A percentile compares a stretch with the other conserved stretches of the same genome.
Evolutionary conservation across 768 basidiomycete genomes (phyloP).

Genomic region (Termitomyces sp.): DNA sequence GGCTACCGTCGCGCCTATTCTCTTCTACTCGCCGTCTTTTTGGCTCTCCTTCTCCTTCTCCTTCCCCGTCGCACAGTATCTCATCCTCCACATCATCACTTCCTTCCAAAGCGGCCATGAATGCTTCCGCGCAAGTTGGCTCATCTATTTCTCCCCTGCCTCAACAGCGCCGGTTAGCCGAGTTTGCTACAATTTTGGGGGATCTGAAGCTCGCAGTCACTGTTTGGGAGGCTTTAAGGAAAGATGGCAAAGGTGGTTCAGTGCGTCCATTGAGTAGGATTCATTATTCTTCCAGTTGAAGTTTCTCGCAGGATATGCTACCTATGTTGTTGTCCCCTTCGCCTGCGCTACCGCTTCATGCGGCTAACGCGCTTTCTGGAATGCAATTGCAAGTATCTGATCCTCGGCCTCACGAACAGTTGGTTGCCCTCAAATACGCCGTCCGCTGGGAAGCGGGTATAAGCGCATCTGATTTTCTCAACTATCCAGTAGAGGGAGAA

Average conservation of each 20-base stretch:
- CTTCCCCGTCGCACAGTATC: conserved; percentile 34
- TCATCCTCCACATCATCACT: conserved; percentile 40
- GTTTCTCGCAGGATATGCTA: conserved; percentile 64
- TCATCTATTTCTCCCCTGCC: conserved; percentile 39
- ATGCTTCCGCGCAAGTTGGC: conserved; percentile 23
- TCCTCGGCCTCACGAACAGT: conserved; percentile 56
- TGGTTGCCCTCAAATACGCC: conserved; percentile 65
- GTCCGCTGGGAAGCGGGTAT: conserved; percentile 79
- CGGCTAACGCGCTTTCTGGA: conserved; percentile 51
- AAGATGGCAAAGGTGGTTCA: conserved; percentile 85
- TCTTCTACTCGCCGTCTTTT: conserved; percentile 83
- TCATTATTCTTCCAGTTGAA: neutral
- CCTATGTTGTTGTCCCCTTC: conserved; percentile 71
- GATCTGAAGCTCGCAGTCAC: conserved; percentile 81
- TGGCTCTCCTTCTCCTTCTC: conserved; percentile 54
- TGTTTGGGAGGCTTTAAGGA: conserved; percentile 85
- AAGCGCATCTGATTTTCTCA: conserved; percentile 51
- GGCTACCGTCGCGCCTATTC: conserved; percentile 82
- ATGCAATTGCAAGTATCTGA: conserved; percentile 44
- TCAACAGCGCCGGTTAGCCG: conserved; percentile 85
- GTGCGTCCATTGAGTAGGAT: conserved; percentile 38
- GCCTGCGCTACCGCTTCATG: conserved; percentile 56
- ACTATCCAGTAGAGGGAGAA: conserved; percentile 63
- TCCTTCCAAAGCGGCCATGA: conserved; percentile 33
- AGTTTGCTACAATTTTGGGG: conserved; percentile 90